These are phyloP conservation scores for Venturia nashicola DNA, from an alignment of 2,329 filamentous ascomycete genomes.

Conservation along the genomic window DNA sequence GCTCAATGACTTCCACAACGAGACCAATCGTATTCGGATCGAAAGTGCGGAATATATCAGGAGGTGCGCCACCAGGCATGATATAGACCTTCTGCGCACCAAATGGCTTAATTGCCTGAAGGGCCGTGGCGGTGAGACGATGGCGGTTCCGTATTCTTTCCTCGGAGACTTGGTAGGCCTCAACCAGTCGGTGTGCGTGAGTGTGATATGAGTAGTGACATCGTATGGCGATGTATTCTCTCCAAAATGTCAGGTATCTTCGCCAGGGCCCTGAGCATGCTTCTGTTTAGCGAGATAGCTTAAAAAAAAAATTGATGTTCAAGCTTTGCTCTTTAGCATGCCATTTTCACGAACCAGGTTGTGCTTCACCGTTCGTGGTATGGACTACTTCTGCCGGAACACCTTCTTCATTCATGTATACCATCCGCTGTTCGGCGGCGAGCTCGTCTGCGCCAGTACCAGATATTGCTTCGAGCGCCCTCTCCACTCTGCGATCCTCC, in stretches of 20 bases:
- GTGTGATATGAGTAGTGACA: neutral
- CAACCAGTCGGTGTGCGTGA: neutral
- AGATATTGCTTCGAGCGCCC: neutral
- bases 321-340: neutral
- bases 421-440: neutral
- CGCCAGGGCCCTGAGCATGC: neutral
- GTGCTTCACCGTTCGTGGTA: neutral
- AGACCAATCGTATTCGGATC: neutral
- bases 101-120: neutral
- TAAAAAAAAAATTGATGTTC: neutral
- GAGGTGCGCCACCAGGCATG: neutral
- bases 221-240: neutral
- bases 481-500: constrained; percentile 4
- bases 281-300: neutral
- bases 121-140: neutral
- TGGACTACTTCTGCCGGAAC: neutral
- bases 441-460: neutral
- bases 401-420: neutral
- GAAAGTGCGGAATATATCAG: neutral
- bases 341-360: neutral
- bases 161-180: neutral
- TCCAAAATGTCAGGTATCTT: neutral
- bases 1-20: neutral
- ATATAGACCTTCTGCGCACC: neutral
- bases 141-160: neutral